Conservation (phyloP, 805 yeast genomes). For the Schwanniomyces polymorphus region DNA sequence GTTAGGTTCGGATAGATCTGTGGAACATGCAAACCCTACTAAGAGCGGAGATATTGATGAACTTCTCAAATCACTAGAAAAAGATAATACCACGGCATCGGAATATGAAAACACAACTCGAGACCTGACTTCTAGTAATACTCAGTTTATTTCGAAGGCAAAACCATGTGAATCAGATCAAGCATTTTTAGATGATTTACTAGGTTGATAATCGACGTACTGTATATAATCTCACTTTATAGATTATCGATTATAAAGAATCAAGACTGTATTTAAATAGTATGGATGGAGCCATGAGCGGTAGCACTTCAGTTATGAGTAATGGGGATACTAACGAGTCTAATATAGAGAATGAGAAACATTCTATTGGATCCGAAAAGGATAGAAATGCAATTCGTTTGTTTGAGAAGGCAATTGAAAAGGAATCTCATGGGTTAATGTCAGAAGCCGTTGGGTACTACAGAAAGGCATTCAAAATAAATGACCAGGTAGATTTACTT, state of each 20-base stretch:
- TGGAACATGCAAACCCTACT: neutral
- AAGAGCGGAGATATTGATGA: neutral
- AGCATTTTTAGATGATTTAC: slow-evolving; percentile 13
- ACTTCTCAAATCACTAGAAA: neutral
- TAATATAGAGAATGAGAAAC: neutral
- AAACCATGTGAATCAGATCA: slow-evolving; percentile 9
- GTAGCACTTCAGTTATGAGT: slow-evolving; percentile 8
- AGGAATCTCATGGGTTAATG: slow-evolving; percentile 72
- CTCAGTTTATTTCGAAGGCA: neutral
- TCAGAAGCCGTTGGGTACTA: slow-evolving; percentile 79
- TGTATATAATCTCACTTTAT: slow-evolving; percentile 5
- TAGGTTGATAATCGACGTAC: slow-evolving; percentile 4
- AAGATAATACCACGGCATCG: neutral
- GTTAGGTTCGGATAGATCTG: neutral
- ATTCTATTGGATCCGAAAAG: slow-evolving; percentile 2
- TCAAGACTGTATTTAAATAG: no score
- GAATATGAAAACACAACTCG: no score
- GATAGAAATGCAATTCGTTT: slow-evolving; percentile 53
- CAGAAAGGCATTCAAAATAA: slow-evolving; percentile 65
- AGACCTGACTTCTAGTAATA: no score
- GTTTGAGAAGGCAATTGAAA: slow-evolving; percentile 69
- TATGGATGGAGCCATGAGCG: slow-evolving; percentile 7
- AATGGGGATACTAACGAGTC: neutral
- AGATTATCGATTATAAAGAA: neutral
- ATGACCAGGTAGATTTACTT: slow-evolving; percentile 60